Evolutionary conservation across 1,284 basidiomycete species (phyloP), one percentile per base, ranked within the genome.

Genomic region (Moesziomyces sp.): DNA sequence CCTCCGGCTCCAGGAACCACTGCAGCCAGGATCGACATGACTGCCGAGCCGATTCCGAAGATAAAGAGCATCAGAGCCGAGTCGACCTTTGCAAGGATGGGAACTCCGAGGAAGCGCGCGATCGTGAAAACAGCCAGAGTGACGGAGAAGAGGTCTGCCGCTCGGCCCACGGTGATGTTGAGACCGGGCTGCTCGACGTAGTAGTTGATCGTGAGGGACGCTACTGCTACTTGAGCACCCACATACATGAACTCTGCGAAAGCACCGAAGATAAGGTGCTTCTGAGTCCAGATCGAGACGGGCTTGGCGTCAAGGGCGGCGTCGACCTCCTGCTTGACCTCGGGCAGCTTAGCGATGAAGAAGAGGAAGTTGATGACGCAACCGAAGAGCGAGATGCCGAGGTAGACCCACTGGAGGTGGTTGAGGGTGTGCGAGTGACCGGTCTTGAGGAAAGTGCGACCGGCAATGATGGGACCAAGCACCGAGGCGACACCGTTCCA

Each of bases 401-500:
- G 89, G 84, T 93, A 93, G 43, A 92, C 91, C 89, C 90, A 93
- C 86, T 93, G 91, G 16, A 93, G 90, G 46, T 88, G 91, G 72
- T 88, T 88, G 38, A 92, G 87, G 35, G 86, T 86, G 46, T 85
- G 87, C 5, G 87, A 87, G 81, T 91, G 89, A 55, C 85, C 87
- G 3, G 88, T 91, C 7, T 85, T 86, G 86, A 92, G 92, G 86
- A 93, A 93, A 87, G 89, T 91, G 46, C 86, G 85, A 18, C 90
- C 89, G 23, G 91, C 91, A 77, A 93, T 93, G 74, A 93, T 87
- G 26, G 92, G 92, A 0, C 92, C 92, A 23, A 90, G 87, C 78
- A 93, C 92, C 0, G 89, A 89, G 0, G 91, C 91, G 42, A 93
- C 86, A 48, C 92, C 91, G 83, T 93, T 91, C 86, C 91, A 92